phyloP scores from a whole-genome alignment of 331 rosid species.

The Spiraea crenata region DNA sequence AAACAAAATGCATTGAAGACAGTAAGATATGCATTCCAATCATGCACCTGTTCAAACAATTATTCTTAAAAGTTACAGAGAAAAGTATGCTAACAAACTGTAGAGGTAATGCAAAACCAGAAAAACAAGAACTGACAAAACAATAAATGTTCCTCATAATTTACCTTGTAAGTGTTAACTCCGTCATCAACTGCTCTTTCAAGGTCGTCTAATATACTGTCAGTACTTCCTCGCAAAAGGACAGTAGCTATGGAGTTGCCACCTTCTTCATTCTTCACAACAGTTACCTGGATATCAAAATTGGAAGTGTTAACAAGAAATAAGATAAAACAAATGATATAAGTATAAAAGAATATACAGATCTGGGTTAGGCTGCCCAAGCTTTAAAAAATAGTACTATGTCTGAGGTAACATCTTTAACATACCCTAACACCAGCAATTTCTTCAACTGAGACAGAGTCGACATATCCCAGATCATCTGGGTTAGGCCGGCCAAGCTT shows the following conservation, averaged over 20 bases:
- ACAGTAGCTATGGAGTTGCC: slow-evolving; percentile 85
- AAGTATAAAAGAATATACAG: neutral
- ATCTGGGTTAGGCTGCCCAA: neutral
- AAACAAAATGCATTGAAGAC: slow-evolving; percentile 17
- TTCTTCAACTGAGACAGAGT: slow-evolving; percentile 84
- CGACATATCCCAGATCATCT: slow-evolving; percentile 86
- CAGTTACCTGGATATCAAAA: slow-evolving; percentile 52
- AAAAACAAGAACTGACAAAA: slow-evolving; percentile 18
- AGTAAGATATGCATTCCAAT: neutral
- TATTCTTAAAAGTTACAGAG: neutral
- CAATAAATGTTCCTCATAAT: slow-evolving; percentile 1
- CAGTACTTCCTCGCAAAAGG: slow-evolving; percentile 80
- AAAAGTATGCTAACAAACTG: neutral
- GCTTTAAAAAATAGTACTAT: neutral
- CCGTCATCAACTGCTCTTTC: slow-evolving; percentile 99
- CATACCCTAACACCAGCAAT: slow-evolving; percentile 92
- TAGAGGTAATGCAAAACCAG: neutral
- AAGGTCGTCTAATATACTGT: slow-evolving; percentile 88
- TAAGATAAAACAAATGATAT: neutral
- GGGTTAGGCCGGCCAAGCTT: slow-evolving; percentile 95
- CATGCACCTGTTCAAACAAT: neutral
- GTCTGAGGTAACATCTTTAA: slow-evolving; percentile 15
- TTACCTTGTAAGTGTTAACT: slow-evolving; percentile 88
- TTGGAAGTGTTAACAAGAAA: slow-evolving; percentile 12
- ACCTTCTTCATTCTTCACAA: slow-evolving; percentile 87